Evolutionary conservation across 371 early-diverging fungal genomes (phyloP), one percentile per base, ranked within the genome.

Genomic region (Polyrhizophydium stewartii): DNA sequence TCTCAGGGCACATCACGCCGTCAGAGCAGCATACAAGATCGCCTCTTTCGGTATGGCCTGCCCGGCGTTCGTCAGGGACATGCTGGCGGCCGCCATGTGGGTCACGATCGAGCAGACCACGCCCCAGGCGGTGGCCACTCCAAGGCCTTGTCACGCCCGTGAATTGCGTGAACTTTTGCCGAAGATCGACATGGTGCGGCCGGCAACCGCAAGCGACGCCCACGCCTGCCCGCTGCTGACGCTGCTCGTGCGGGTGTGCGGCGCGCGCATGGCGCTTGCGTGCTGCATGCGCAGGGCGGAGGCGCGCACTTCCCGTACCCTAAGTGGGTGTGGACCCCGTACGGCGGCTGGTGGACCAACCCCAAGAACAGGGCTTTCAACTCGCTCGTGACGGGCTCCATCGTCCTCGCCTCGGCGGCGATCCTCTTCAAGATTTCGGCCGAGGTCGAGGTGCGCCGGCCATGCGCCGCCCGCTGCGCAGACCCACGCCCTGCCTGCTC

Each of bases 311-410:
- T 71, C 63, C 82, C 85, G 55, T 83, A 85, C 71, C 86, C 85
- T 61, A 79, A 81, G 69, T 80, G 82, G 70, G 86, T 83, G 62
- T 88, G 88, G 88, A 83, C 89, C 43, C 89, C 88, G 65, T 65
- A 89, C 47, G 93, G 94, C 70, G 94, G 92, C 55, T 94, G 93
- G 93, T 92, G 91, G 91, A 78, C 89, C 9, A 83, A 85, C 70
- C 93, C 94, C 47, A 87, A 87, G 69, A 77, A 82, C 70, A 87
- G 86, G 85, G 87, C 87, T 71, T 67, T 87, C 61, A 94, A 94
- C 85, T 86, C 90, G 5, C 69, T 81, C 46, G 79, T 92, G 59
- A 87, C 86, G 33, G 86, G 82, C 16, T 63, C 81, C 21, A 90
- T 87, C 40, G 80, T 89, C 63, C 63, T 82, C 13, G 83, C 81